These are phyloP conservation scores for Mycena sp. DNA, from an alignment of 1,284 basidiomycete genomes.

Conservation along the genomic window DNA sequence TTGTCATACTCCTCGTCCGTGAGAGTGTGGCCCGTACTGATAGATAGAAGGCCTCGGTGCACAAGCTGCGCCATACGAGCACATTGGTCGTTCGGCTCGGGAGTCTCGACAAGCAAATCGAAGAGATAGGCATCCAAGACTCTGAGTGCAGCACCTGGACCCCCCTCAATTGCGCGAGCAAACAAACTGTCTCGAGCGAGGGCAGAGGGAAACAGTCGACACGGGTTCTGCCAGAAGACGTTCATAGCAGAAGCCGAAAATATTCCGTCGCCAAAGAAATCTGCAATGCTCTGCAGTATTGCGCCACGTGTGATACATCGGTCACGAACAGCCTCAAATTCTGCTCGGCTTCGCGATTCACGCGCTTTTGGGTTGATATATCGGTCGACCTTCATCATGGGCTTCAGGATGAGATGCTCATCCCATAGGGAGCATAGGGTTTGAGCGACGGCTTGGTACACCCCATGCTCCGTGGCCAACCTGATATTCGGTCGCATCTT, in stretches of 20 bases:
- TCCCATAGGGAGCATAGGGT: conserved; percentile 4
- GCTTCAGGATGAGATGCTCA: conserved; percentile 2
- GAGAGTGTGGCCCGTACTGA: not conserved
- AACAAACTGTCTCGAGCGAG: not conserved
- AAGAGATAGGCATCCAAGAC: not conserved
- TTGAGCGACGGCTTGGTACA: not conserved
- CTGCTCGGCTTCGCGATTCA: not conserved
- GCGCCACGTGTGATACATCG: conserved; percentile 16
- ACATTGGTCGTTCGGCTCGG: not conserved
- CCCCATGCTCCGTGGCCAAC: not conserved
- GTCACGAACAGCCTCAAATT: not conserved
- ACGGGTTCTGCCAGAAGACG: not conserved
- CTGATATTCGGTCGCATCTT: not conserved
- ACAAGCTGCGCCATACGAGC: not conserved
- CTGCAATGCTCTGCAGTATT: conserved; percentile 11
- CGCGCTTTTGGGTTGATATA: not conserved
- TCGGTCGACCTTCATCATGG: not conserved
- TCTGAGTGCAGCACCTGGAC: not conserved
- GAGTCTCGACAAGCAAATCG: not conserved
- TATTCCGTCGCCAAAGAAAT: conserved; percentile 16
- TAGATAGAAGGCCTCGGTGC: not conserved
- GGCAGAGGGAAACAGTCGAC: not conserved
- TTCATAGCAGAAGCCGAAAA: not conserved
- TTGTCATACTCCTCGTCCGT: not conserved
- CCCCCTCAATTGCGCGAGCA: not conserved